Conservation (phyloP, 2,329 filamentous ascomycete species). For the Fusarium nurragi region DNA sequence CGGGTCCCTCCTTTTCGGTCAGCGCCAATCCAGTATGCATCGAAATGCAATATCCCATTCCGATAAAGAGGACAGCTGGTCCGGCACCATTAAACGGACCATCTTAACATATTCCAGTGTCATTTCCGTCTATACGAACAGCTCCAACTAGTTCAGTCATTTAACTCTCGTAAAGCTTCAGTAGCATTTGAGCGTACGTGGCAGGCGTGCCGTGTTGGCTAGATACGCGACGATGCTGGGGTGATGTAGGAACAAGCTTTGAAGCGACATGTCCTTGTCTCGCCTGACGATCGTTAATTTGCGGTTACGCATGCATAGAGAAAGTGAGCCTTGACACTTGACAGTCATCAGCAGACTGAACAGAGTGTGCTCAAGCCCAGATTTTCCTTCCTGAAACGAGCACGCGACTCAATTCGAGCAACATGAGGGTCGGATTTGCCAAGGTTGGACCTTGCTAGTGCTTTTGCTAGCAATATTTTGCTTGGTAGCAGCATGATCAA, state of each 20-base stretch:
- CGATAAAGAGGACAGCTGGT: not conserved
- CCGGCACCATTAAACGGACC: conserved; percentile 7
- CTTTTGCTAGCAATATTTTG: not conserved
- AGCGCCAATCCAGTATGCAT: not conserved
- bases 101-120: conserved; percentile 1
- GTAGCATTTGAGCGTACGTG: not conserved
- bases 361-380: not conserved
- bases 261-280: conserved; percentile 13
- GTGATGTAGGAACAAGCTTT: not conserved
- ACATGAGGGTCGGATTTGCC: conserved; percentile 14
- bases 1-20: conserved; percentile 18
- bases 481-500: not conserved
- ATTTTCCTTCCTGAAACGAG: conserved; percentile 6
- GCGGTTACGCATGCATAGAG: conserved; percentile 7
- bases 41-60: not conserved
- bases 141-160: not conserved
- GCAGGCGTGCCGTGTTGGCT: not conserved
- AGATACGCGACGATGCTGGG: conserved; percentile 15
- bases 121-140: conserved; percentile 25
- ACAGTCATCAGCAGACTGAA: too few species aligned
- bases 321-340: not conserved
- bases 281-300: conserved; percentile 14
- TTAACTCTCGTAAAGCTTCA: not conserved
- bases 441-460: not conserved
- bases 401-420: conserved; percentile 24